These are phyloP conservation scores for Postia placenta DNA, from an alignment of 768 basidiomycete species.

Conservation along the genomic window DNA sequence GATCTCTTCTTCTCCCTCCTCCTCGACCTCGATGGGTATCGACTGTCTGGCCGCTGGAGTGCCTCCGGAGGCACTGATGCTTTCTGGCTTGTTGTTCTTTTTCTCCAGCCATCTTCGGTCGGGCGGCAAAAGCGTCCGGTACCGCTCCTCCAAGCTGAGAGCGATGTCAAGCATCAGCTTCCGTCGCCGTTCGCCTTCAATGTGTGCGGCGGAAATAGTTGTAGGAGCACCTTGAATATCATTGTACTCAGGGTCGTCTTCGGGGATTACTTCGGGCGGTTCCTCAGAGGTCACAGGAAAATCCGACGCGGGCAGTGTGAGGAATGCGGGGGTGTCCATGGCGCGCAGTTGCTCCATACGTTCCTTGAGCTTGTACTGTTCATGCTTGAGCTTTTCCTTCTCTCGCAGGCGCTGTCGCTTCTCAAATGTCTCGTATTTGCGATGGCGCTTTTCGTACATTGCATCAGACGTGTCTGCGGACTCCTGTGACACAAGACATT, in stretches of 20 bases:
- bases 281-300: slow-evolving; percentile 36
- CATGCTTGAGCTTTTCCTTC: slow-evolving; percentile 88
- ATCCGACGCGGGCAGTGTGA: slow-evolving; percentile 49
- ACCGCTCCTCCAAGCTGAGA: slow-evolving; percentile 60
- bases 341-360: slow-evolving; percentile 76
- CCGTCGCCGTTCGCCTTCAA: slow-evolving; percentile 70
- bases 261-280: slow-evolving; percentile 14
- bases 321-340: slow-evolving; percentile 70
- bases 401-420: slow-evolving; percentile 81
- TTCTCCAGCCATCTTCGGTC: slow-evolving; percentile 30
- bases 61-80: slow-evolving; percentile 5
- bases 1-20: slow-evolving; percentile 9
- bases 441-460: slow-evolving; percentile 75
- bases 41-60: slow-evolving; percentile 4
- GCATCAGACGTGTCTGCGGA: slow-evolving; percentile 71
- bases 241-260: not conserved
- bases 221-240: slow-evolving; percentile 28
- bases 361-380: slow-evolving; percentile 88
- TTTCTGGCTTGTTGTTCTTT: slow-evolving; percentile 8
- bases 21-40: not conserved
- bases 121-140: slow-evolving; percentile 66
- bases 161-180: slow-evolving; percentile 73
- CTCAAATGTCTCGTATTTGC: slow-evolving; percentile 83
- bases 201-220: slow-evolving; percentile 30
- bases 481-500: slow-evolving; percentile 30